These are phyloP conservation scores for Phytophthora crassamura DNA, from an alignment of 352 stramenopile genomes.

Conservation along the genomic window DNA sequence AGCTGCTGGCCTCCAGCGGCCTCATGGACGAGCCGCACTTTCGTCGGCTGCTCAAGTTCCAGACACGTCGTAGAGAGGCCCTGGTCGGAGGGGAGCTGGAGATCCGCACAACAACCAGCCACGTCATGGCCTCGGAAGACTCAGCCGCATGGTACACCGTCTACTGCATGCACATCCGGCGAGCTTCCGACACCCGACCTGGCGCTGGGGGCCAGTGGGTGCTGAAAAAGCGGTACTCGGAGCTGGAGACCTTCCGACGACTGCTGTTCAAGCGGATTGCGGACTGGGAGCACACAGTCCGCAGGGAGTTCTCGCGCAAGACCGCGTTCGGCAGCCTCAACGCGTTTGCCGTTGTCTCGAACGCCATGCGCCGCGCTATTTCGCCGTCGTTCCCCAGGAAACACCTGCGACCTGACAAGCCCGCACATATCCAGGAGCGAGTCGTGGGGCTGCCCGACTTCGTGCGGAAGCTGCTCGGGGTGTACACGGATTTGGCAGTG, in stretches of 20 bases:
- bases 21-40: conserved; percentile 49
- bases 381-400: conserved; percentile 55
- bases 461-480: conserved; percentile 51
- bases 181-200: conserved; percentile 12
- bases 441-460: conserved; percentile 48
- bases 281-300: conserved; percentile 45
- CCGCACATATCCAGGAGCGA: conserved; percentile 47
- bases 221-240: conserved; percentile 65
- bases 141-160: conserved; percentile 46
- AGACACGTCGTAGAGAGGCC: conserved; percentile 56
- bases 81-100: conserved; percentile 48
- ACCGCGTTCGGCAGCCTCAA: conserved; percentile 27
- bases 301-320: conserved; percentile 35
- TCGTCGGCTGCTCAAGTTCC: conserved; percentile 68
- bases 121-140: conserved; percentile 28
- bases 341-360: conserved; percentile 53
- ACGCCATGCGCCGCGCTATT: conserved; percentile 52
- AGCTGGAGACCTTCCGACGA: conserved; percentile 54
- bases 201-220: conserved; percentile 42
- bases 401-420: conserved; percentile 54
- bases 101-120: conserved; percentile 42
- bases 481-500: conserved; percentile 62
- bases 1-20: conserved; percentile 30
- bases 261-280: conserved; percentile 49
- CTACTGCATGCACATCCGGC: conserved; percentile 61